phyloP scores from a whole-genome alignment of 2,329 filamentous ascomycete genomes.

The Cercospora brassicicola region DNA sequence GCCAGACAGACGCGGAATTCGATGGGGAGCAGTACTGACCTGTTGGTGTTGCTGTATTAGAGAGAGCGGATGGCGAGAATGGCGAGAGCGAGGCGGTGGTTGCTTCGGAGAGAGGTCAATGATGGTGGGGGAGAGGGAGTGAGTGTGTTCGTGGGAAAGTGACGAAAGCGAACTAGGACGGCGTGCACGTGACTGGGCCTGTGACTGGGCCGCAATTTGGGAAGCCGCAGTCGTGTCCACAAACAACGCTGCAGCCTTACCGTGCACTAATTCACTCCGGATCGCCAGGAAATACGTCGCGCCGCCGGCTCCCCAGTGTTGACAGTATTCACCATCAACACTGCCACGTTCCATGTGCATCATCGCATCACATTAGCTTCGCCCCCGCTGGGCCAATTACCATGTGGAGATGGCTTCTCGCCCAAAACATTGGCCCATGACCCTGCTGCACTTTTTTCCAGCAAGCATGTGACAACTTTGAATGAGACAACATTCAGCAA shows the following conservation, averaged over 20 bases:
- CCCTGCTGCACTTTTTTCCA: neutral
- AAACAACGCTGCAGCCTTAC: neutral
- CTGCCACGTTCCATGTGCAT: constrained; percentile 1
- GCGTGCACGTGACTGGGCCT: neutral
- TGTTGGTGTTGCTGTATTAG: constrained; percentile 1
- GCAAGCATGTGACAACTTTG: neutral
- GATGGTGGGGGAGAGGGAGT: constrained; percentile 3
- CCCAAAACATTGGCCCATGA: neutral
- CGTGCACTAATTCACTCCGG: neutral
- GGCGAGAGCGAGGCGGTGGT: neutral
- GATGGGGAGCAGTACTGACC: neutral
- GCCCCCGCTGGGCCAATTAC: neutral
- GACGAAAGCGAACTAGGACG: constrained; percentile 6
- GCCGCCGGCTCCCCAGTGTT: neutral
- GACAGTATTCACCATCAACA: neutral
- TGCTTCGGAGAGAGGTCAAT: neutral
- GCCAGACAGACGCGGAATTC: neutral
- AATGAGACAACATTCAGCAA: neutral
- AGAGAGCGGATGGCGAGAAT: neutral
- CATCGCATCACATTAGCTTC: constrained; percentile 1
- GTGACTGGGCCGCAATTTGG: constrained; percentile 4
- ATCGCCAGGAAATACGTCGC: neutral
- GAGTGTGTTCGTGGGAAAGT: constrained; percentile 3
- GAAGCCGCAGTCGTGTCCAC: neutral
- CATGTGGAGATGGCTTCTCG: neutral